phyloP scores from a whole-genome alignment of 2,329 filamentous ascomycete genomes.

The Talaromyces sp. region DNA sequence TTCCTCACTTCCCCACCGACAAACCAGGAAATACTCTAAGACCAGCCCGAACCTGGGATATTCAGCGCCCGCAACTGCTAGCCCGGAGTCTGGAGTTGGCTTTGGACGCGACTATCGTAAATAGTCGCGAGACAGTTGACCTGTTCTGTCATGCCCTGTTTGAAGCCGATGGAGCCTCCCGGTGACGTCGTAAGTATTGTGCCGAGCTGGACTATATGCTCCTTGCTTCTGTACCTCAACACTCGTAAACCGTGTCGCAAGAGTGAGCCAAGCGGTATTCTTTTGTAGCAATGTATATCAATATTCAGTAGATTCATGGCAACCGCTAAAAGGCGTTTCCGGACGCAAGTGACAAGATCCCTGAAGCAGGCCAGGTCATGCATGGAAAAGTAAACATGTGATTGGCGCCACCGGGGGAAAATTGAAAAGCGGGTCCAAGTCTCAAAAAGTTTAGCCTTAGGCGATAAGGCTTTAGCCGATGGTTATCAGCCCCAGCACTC shows the following conservation, averaged over 20 bases:
- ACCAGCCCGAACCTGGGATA: not conserved
- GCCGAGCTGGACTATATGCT: not conserved
- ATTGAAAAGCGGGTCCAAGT: not conserved
- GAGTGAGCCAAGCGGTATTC: not conserved
- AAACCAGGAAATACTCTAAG: not conserved
- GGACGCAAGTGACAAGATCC: no score
- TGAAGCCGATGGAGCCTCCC: not conserved
- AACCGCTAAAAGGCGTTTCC: no score
- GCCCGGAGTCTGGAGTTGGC: not conserved
- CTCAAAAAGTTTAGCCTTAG: not conserved
- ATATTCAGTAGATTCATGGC: no score
- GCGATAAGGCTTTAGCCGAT: slow-evolving; percentile 3
- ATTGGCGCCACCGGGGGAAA: not conserved
- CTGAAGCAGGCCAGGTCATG: not conserved
- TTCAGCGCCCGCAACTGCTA: not conserved
- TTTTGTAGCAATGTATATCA: not conserved
- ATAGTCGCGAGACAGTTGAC: not conserved
- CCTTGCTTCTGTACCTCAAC: not conserved
- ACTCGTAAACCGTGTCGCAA: not conserved
- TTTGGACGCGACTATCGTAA: not conserved
- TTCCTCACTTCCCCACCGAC: not conserved
- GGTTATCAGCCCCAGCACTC: not conserved
- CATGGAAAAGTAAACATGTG: not conserved
- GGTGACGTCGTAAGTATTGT: not conserved
- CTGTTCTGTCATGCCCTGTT: slow-evolving; percentile 3